Evolutionary conservation across 2,329 filamentous ascomycete genomes (phyloP), one percentile per base, ranked within the genome.

Genomic region (Paecilomyces variotii): DNA sequence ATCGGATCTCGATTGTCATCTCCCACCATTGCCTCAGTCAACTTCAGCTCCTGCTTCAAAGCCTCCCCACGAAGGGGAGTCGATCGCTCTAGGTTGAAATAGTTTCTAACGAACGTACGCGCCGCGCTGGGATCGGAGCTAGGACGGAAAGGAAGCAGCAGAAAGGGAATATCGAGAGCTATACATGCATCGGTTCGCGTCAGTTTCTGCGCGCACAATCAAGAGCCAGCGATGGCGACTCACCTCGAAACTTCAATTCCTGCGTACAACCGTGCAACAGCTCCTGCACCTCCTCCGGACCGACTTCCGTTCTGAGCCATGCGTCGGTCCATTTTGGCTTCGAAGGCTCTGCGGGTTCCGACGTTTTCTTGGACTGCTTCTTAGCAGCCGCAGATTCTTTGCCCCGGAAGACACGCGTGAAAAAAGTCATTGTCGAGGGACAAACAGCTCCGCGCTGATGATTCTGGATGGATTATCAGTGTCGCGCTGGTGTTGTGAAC

Each of bases 241-340:
- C 85, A 96, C 93, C 93, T 89, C 92, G 85, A 61, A 89, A 88
- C 79, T 97, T 99, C 74, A 99, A 84, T 78, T 99, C 94, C 58
- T 87, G 82, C 10, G 92, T 95, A 78, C 91, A 97, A 64, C 87
- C 85, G 71, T 87, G 84, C 56, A 97, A 80, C 62, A 99, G 79
- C 70, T 96, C 91, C 68, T 92, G 87, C 54, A 99, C 87, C 77
- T 99, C 94, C 65, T 96, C 91, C 4, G 92, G 89, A 56, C 90
- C 87, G 64, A 99, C 87, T 53, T 87, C 84, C 57, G 83, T 89
- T 69, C 93, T 88, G 62, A 86, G 82, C 85, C 91, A 99, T 63
- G 91, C 89, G 73, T 97, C 89, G 61, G 90, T 89, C 88, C 91
- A 97, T 74, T 83, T 84, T 58, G 89, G 89, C 76, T 91, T 91